phyloP scores from a whole-genome alignment of 306 rosid genomes.

The Rosa rugosa region DNA sequence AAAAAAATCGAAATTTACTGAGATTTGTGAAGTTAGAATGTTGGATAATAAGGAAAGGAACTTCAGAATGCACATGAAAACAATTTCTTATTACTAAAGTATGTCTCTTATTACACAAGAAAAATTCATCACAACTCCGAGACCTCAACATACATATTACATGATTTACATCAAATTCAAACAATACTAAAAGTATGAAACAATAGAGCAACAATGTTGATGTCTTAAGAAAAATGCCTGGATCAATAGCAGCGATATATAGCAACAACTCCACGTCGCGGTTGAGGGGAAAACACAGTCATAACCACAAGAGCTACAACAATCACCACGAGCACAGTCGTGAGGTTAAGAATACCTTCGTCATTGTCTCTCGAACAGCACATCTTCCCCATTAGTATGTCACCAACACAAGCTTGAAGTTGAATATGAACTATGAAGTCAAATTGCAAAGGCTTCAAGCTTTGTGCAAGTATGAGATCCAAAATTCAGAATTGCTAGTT shows the following conservation, averaged over 20 bases:
- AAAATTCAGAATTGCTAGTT: background rate
- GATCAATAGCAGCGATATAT: constrained; percentile 23
- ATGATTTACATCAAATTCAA: background rate
- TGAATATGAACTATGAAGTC: background rate
- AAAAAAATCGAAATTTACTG: background rate
- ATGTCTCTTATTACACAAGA: background rate
- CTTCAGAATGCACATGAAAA: background rate
- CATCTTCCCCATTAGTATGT: constrained; percentile 17
- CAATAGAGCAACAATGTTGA: too few species aligned
- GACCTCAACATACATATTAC: background rate
- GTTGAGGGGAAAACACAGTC: constrained; percentile 19
- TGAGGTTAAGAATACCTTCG: constrained; percentile 7
- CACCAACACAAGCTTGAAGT: background rate
- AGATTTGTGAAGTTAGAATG: background rate
- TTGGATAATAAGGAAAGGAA: background rate
- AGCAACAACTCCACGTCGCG: background rate
- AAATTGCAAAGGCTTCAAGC: constrained; percentile 1
- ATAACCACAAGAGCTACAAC: constrained; percentile 26
- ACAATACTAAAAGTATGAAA: background rate
- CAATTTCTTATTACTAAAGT: background rate
- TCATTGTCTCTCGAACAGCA: constrained; percentile 24
- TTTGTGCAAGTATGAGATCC: background rate
- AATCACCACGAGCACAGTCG: constrained; percentile 22
- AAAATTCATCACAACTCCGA: background rate
- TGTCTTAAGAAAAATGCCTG: too few species aligned